These are phyloP conservation scores for Suillus sp. DNA, from an alignment of 768 basidiomycete species.

Conservation along the genomic window DNA sequence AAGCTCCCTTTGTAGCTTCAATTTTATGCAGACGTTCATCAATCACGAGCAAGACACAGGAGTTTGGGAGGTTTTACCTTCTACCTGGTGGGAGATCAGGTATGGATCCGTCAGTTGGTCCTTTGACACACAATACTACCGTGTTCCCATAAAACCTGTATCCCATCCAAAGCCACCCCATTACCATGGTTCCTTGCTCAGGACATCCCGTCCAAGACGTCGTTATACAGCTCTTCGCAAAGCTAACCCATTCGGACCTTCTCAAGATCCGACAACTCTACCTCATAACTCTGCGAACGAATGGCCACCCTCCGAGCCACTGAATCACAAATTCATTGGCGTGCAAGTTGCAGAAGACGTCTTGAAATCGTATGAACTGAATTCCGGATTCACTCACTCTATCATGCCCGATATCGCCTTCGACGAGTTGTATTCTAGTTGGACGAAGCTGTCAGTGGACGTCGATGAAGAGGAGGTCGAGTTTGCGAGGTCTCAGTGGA, in stretches of 20 bases:
- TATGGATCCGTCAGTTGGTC: slow-evolving; percentile 14
- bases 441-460: slow-evolving; percentile 11
- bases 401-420: slow-evolving; percentile 17
- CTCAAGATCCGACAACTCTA: slow-evolving; percentile 11
- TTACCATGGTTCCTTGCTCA: slow-evolving; percentile 39
- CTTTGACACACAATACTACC: background rate
- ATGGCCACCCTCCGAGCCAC: slow-evolving; percentile 13
- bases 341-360: slow-evolving; percentile 41
- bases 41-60: background rate
- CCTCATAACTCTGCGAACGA: background rate
- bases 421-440: slow-evolving; percentile 5
- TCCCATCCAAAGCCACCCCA: slow-evolving; percentile 31
- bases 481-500: slow-evolving; percentile 43
- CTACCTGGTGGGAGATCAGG: slow-evolving; percentile 12
- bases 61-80: slow-evolving; percentile 10
- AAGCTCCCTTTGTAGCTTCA: slow-evolving; percentile 13
- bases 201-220: slow-evolving; percentile 13
- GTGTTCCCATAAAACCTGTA: slow-evolving; percentile 1
- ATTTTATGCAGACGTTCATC: slow-evolving; percentile 12
- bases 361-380: slow-evolving; percentile 41
- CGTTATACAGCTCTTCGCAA: slow-evolving; percentile 12
- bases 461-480: slow-evolving; percentile 39
- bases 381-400: slow-evolving; percentile 43
- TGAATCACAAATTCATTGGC: slow-evolving; percentile 46
- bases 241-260: slow-evolving; percentile 12